Evolutionary conservation across 306 rosid species (phyloP), one percentile per base, ranked within the genome.

Genomic region (Lathyrus oleraceus): DNA sequence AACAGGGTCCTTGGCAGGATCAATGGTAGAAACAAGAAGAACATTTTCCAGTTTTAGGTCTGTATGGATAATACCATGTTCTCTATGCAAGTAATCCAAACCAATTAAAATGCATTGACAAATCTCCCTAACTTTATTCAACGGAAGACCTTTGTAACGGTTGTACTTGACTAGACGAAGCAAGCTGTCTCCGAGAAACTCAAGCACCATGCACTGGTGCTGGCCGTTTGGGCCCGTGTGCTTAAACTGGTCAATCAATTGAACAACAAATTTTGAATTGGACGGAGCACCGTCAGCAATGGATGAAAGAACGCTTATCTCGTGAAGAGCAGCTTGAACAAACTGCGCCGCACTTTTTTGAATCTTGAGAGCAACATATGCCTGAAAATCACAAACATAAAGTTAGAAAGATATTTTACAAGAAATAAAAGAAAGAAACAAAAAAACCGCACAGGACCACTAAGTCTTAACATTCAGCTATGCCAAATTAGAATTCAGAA

Each of bases 281-380:
- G 82, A 67, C 20, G 90, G 87, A 36, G 84, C 81, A 10, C 92
- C 86, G 10, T 84, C 74, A 7, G 90, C 78, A 81, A 90, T 71
- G 62, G 88, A 77, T 10, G 94, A 84, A 82, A 94, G 98, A 75
- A 94, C 68, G 45, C 80, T 81, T 17, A 94, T 94, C 87, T 94
- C 98, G 72, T 90, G 98, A 81, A 87, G 88, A 54, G 98, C 98
- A 13, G 98, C 96, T 72, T 94, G 84, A 71, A 86, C 88, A 90
- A 94, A 94, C 40, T 87, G 97, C 5, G 96, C 85, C 4, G 97
- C 98, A 73, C 98, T 94, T 83, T 94, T 94, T 86, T 94, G 98
- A 75, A 94, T 90, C 89, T 94, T 94, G 63, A 94, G 96, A 67
- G 98, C 96, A 78, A 94, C 97, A 69, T 80, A 94, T 13, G 49